Evolutionary conservation across 495 filamentous ascomycete genomes (phyloP).

Genomic region (Penicillium mononematosum): DNA sequence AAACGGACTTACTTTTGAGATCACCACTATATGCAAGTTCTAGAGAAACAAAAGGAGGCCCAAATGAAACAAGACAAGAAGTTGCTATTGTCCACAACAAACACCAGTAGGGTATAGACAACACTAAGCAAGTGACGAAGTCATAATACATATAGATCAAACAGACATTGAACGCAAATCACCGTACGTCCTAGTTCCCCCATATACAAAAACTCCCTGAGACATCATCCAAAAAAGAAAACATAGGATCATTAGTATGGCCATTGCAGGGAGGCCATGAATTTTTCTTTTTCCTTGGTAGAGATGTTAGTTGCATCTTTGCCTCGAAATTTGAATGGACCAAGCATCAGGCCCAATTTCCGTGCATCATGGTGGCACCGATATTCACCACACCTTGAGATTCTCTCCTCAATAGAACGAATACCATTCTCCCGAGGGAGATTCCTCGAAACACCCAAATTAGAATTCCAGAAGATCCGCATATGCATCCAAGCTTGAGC

Average conservation of each 20-base stretch:
- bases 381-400: neutral
- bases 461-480: constrained; percentile 41
- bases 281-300: constrained; percentile 3
- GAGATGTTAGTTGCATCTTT: neutral
- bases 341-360: neutral
- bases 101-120: constrained; percentile 12
- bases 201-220: constrained; percentile 10
- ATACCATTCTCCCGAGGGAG: neutral
- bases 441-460: neutral
- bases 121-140: constrained; percentile 8
- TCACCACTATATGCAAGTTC: neutral
- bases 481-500: constrained; percentile 46
- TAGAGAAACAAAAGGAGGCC: neutral
- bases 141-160: constrained; percentile 15
- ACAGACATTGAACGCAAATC: constrained; percentile 3
- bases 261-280: constrained; percentile 5
- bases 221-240: constrained; percentile 6
- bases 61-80: constrained; percentile 2
- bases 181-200: constrained; percentile 3
- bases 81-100: constrained; percentile 8
- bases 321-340: neutral
- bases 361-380: too few relatives aligned
- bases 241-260: constrained; percentile 13
- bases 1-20: neutral
- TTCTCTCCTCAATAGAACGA: neutral